phyloP scores from a whole-genome alignment of 805 yeast genomes.

The Brettanomyces bruxellensis region DNA sequence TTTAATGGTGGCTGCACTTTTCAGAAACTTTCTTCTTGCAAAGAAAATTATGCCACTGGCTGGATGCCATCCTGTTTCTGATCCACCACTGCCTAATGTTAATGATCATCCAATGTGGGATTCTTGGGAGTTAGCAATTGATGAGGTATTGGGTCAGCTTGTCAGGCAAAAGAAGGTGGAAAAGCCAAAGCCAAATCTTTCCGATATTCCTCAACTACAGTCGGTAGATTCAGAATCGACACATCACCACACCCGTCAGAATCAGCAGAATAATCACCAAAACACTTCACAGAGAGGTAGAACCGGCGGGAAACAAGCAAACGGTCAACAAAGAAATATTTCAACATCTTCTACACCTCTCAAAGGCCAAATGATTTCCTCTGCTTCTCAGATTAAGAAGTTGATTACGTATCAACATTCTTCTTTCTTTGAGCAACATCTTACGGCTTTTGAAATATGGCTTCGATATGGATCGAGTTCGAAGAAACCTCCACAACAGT shows the following conservation, averaged over 20 bases:
- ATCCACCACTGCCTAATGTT: constrained; percentile 84
- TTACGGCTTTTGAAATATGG: constrained; percentile 97
- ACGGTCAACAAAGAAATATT: neutral
- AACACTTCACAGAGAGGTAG: no score
- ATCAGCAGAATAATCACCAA: neutral
- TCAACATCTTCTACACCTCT: neutral
- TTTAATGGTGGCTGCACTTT: constrained; percentile 90
- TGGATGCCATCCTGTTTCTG: constrained; percentile 90
- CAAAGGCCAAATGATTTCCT: no score
- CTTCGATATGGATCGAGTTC: constrained; percentile 80
- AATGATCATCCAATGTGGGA: constrained; percentile 93
- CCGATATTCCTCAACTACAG: constrained; percentile 24
- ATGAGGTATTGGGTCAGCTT: constrained; percentile 76
- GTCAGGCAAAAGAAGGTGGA: constrained; percentile 30
- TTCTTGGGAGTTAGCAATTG: constrained; percentile 95
- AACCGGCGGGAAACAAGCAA: no score
- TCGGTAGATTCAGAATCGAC: constrained; percentile 11
- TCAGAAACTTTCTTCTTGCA: constrained; percentile 86
- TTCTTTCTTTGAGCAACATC: constrained; percentile 89
- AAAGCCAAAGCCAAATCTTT: constrained; percentile 13
- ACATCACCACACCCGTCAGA: constrained; percentile 3
- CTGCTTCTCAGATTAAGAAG: neutral
- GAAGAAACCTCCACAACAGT: constrained; percentile 85
- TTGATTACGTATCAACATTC: constrained; percentile 69
- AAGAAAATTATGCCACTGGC: constrained; percentile 88